phyloP scores from a whole-genome alignment of 1,139 yeast genomes.

The Blastobotrys buckinghamii region DNA sequence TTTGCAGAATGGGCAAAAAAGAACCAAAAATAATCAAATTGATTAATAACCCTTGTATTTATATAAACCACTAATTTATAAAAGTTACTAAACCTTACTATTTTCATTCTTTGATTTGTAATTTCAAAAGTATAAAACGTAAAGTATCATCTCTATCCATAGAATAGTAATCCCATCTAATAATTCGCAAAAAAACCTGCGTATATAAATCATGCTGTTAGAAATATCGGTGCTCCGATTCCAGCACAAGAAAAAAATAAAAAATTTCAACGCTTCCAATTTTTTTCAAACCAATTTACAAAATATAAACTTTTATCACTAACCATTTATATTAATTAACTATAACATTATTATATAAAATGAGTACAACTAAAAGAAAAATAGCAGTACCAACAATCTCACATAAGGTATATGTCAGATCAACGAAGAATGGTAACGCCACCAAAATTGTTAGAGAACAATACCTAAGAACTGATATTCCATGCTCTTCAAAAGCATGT shows the following conservation, averaged over 20 bases:
- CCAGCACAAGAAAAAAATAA: background rate
- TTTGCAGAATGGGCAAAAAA: slow-evolving; percentile 26
- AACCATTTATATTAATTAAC: background rate
- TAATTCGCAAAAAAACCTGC: background rate
- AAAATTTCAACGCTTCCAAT: background rate
- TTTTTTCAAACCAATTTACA: background rate
- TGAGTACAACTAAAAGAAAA: background rate
- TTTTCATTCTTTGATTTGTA: too few species aligned
- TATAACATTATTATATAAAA: background rate
- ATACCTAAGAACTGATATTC: slow-evolving; percentile 84
- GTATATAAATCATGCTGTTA: too few species aligned
- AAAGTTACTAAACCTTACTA: too few species aligned
- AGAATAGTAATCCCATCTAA: too few species aligned
- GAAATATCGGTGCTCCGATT: too few species aligned
- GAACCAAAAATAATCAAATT: background rate
- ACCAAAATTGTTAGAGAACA: slow-evolving; percentile 91
- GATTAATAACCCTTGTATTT: background rate
- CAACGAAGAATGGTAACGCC: slow-evolving; percentile 71
- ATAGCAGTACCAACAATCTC: slow-evolving; percentile 30
- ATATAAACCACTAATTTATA: background rate
- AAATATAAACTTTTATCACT: background rate
- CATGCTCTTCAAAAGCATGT: slow-evolving; percentile 78
- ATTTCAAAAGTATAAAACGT: too few species aligned
- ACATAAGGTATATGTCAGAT: slow-evolving; percentile 87
- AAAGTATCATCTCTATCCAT: too few species aligned